A percentile compares a stretch with the other conserved stretches of the same genome.
Evolutionary conservation across 768 basidiomycete genomes (phyloP).

Genomic region (Boletus vinaceobasis): DNA sequence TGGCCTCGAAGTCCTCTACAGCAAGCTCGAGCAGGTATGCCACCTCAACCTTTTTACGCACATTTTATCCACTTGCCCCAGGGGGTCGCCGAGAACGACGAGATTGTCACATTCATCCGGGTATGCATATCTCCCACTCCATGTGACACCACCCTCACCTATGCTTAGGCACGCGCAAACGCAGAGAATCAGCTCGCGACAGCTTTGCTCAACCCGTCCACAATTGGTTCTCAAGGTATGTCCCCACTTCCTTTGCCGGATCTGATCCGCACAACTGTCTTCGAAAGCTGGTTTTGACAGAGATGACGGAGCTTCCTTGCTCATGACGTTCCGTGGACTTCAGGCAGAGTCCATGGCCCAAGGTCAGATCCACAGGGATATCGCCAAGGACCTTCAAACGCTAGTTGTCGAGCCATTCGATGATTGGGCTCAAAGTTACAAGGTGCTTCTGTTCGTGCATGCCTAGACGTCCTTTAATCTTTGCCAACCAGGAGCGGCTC

Average conservation of each 20-base stretch:
- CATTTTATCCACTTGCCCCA: slow-evolving; percentile 32
- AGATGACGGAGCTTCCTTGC: slow-evolving; percentile 84
- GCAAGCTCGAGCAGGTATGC: slow-evolving; percentile 73
- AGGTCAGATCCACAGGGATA: slow-evolving; percentile 68
- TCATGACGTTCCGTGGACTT: slow-evolving; percentile 76
- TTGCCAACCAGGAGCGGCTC: slow-evolving; percentile 52
- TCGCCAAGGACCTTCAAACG: slow-evolving; percentile 71
- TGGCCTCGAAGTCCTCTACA: slow-evolving; percentile 76
- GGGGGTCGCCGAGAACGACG: slow-evolving; percentile 81
- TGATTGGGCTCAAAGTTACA: slow-evolving; percentile 73
- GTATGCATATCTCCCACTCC: slow-evolving; percentile 42
- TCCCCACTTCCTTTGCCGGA: not conserved
- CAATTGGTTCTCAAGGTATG: slow-evolving; percentile 50
- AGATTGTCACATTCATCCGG: slow-evolving; percentile 78
- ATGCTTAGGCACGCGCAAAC: slow-evolving; percentile 62
- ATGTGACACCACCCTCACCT: slow-evolving; percentile 5
- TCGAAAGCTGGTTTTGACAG: slow-evolving; percentile 63
- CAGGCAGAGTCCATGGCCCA: slow-evolving; percentile 69
- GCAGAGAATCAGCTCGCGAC: slow-evolving; percentile 67
- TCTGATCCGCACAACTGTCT: slow-evolving; percentile 7
- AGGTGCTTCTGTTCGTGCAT: slow-evolving; percentile 37
- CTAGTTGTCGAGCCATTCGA: slow-evolving; percentile 80
- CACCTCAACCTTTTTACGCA: not conserved
- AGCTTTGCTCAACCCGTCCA: slow-evolving; percentile 49
- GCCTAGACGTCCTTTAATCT: slow-evolving; percentile 12